A percentile compares a stretch with the other conserved stretches of the same genome.
phyloP scores from a whole-genome alignment of 1,284 basidiomycete species.

The Leccinum pachyderme region DNA sequence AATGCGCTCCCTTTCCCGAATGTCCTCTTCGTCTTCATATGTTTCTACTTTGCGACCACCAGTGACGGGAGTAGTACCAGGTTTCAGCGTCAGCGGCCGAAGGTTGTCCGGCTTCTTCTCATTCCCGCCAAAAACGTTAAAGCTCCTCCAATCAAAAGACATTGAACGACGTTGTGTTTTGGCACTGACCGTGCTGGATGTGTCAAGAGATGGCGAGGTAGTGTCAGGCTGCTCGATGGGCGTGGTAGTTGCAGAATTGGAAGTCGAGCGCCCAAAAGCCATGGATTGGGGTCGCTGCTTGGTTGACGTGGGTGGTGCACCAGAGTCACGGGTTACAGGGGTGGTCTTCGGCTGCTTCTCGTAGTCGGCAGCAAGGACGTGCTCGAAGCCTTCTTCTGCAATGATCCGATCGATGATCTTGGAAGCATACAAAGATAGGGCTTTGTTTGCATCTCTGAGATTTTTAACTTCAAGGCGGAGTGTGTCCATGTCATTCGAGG shows the following conservation, averaged over 20 bases:
- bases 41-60: constrained; percentile 74
- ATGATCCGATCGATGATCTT: constrained; percentile 97
- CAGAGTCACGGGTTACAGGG: constrained; percentile 21
- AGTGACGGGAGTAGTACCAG: constrained; percentile 53
- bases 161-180: constrained; percentile 68
- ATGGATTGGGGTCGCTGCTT: constrained; percentile 62
- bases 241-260: constrained; percentile 37
- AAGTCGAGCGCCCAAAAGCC: constrained; percentile 46
- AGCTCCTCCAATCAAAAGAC: constrained; percentile 78
- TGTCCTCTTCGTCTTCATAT: constrained; percentile 82
- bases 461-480: constrained; percentile 82
- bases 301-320: constrained; percentile 19
- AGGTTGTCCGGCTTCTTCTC: constrained; percentile 64
- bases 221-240: constrained; percentile 35
- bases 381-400: constrained; percentile 90
- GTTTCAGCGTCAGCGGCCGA: constrained; percentile 71
- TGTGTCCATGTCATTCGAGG: constrained; percentile 60
- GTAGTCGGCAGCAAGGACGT: constrained; percentile 87
- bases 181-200: constrained; percentile 29
- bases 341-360: constrained; percentile 49
- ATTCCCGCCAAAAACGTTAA: constrained; percentile 61
- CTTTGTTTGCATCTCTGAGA: constrained; percentile 93
- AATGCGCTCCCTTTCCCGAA: constrained; percentile 78
- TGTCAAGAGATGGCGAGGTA: constrained; percentile 37
- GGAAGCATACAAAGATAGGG: constrained; percentile 88